Evolutionary conservation across 345 rosid species (phyloP).

Genomic region (Acer negundo): DNA sequence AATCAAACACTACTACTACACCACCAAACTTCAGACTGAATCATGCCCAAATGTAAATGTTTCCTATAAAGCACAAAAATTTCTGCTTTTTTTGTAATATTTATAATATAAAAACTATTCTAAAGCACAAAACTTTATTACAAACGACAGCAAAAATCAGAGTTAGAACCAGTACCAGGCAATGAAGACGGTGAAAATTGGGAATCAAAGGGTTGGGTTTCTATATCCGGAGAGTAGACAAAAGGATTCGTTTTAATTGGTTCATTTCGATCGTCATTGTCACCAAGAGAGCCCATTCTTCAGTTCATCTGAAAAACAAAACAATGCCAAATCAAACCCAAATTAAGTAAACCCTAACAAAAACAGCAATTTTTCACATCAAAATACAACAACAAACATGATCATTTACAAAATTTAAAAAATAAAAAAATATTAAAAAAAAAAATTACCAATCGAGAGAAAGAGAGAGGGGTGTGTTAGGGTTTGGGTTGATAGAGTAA

Average conservation of each 20-base stretch:
- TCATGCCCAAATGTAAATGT: neutral
- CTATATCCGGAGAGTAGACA: neutral
- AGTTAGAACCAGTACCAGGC: constrained; percentile 20
- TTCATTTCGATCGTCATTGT: constrained; percentile 2
- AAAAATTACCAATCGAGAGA: neutral
- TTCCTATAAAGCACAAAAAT: neutral
- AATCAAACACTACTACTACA: neutral
- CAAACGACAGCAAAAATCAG: neutral
- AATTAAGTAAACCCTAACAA: neutral
- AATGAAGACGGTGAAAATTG: constrained; percentile 17
- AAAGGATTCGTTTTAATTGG: constrained; percentile 3
- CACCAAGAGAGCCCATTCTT: constrained; percentile 32
- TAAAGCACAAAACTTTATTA: neutral
- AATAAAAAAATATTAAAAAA: neutral
- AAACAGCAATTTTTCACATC: too few relatives aligned
- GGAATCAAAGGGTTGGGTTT: constrained; percentile 25
- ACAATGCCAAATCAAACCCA: neutral
- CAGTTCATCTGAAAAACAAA: constrained; percentile 6
- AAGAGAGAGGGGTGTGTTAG: neutral
- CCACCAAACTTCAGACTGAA: neutral
- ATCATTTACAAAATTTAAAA: neutral
- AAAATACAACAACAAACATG: neutral
- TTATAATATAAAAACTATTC: neutral
- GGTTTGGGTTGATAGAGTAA: neutral
- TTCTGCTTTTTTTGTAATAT: neutral